These are phyloP conservation scores for Xerophyta viscosa DNA, from an alignment of 106 monocot genomes.

Conservation along the genomic window DNA sequence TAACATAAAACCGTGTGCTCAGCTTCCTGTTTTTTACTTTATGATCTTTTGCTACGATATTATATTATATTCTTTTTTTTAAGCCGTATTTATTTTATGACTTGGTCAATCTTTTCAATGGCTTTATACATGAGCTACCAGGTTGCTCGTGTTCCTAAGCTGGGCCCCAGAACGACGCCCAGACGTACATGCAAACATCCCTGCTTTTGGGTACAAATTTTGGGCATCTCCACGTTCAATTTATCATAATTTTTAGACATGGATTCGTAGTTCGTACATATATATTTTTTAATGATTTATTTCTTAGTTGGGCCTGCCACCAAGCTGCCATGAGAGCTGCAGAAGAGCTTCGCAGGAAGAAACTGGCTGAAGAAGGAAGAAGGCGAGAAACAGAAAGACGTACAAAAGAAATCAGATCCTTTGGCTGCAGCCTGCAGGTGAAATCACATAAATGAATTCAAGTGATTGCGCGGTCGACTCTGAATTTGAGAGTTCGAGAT, in stretches of 20 bases:
- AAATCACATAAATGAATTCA: too few relatives aligned
- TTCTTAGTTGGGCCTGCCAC: constrained; percentile 78
- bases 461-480: too few relatives aligned
- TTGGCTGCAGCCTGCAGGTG: constrained; percentile 78
- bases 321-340: constrained; percentile 72
- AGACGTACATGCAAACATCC: too few relatives aligned
- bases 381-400: constrained; percentile 86
- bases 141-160: too few relatives aligned
- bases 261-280: constrained; percentile 98
- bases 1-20: constrained; percentile 26
- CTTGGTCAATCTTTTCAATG: not conserved
- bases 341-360: constrained; percentile 80
- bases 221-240: too few relatives aligned
- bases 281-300: constrained; percentile 90
- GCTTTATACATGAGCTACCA: too few relatives aligned
- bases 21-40: constrained; percentile 22
- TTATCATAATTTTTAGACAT: not conserved
- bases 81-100: not conserved
- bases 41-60: not conserved
- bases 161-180: too few relatives aligned
- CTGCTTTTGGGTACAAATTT: too few relatives aligned
- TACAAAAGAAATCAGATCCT: constrained; percentile 42
- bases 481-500: too few relatives aligned
- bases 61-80: not conserved
- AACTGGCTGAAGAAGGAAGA: constrained; percentile 68